phyloP scores from a whole-genome alignment of 2,329 filamentous ascomycete species.

The Trichoderma hamatum region DNA sequence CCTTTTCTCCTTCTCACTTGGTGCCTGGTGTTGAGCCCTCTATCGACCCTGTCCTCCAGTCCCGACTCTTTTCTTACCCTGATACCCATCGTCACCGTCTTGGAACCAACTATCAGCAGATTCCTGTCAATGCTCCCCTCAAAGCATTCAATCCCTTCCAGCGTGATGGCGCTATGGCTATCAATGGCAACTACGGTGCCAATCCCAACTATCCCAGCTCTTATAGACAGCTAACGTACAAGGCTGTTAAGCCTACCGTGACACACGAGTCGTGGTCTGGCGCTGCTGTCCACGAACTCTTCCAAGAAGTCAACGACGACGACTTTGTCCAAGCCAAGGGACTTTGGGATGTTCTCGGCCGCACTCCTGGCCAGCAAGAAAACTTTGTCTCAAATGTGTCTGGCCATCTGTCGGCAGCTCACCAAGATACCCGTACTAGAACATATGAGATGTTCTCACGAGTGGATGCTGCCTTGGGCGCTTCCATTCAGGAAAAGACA shows the following conservation, averaged over 20 bases:
- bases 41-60: slow-evolving; percentile 65
- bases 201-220: slow-evolving; percentile 62
- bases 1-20: slow-evolving; percentile 66
- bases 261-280: slow-evolving; percentile 54
- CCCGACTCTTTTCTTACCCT: slow-evolving; percentile 62
- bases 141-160: slow-evolving; percentile 68
- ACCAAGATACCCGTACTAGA: slow-evolving; percentile 56
- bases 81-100: slow-evolving; percentile 66
- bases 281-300: slow-evolving; percentile 47
- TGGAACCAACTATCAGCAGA: slow-evolving; percentile 66
- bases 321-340: slow-evolving; percentile 55
- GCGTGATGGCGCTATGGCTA: slow-evolving; percentile 71
- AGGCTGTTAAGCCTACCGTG: slow-evolving; percentile 44
- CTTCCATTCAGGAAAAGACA: slow-evolving; percentile 55
- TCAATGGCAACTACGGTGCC: slow-evolving; percentile 65
- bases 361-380: slow-evolving; percentile 59
- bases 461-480: slow-evolving; percentile 58
- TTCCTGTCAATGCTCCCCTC: slow-evolving; percentile 62
- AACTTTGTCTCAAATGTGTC: slow-evolving; percentile 64
- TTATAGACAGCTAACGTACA: slow-evolving; percentile 51
- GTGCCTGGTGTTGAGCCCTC: slow-evolving; percentile 66
- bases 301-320: slow-evolving; percentile 50
- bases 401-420: slow-evolving; percentile 57
- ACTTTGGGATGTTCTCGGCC: slow-evolving; percentile 54
- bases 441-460: slow-evolving; percentile 64